These are phyloP conservation scores for Panicum miliaceum DNA, from an alignment of 176 grass and related monocot genomes.

Conservation along the genomic window DNA sequence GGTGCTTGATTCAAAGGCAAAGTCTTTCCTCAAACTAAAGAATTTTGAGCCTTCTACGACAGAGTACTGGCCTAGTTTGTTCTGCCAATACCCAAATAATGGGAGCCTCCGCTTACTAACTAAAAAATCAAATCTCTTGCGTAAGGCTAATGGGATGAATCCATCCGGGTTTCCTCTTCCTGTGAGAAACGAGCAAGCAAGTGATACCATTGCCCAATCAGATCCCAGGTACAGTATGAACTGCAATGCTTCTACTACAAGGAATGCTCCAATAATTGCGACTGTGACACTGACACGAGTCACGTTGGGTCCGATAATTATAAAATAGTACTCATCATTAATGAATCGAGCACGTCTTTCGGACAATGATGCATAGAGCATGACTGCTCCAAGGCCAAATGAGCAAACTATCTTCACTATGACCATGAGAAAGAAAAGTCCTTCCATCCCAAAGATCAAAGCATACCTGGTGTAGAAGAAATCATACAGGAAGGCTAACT, in stretches of 20 bases:
- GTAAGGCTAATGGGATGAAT: not conserved
- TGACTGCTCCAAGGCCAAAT: not conserved
- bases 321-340: too few species aligned
- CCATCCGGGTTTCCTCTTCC: not conserved
- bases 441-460: not conserved
- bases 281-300: not conserved
- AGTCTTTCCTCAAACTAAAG: not conserved
- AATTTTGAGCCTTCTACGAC: not conserved
- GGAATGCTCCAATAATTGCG: not conserved
- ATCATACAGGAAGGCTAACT: conserved; percentile 11
- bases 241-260: not conserved
- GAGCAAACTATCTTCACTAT: not conserved
- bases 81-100: not conserved
- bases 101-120: not conserved
- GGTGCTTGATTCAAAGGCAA: not conserved
- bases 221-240: not conserved
- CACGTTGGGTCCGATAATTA: not conserved
- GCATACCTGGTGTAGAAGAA: not conserved
- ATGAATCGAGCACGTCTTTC: too few species aligned
- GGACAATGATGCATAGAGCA: not conserved
- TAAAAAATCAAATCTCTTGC: not conserved
- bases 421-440: not conserved
- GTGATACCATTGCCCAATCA: not conserved
- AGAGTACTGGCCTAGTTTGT: not conserved
- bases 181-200: not conserved